These are phyloP conservation scores for Dianthus caryophyllus DNA, from an alignment of 148 eudicot genomes.

Conservation along the genomic window DNA sequence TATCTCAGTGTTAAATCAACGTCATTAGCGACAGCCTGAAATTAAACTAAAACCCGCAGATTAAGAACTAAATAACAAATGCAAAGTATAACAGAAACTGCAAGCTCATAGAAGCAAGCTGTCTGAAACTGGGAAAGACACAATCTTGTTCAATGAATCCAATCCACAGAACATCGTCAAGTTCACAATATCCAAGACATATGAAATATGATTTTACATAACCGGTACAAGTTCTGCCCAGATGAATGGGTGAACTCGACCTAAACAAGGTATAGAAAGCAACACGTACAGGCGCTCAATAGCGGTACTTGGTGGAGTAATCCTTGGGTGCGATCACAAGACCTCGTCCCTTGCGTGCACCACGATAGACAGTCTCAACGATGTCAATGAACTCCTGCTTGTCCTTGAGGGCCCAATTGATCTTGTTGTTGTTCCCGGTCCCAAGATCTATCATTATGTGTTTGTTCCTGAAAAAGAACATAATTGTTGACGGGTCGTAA, in stretches of 20 bases:
- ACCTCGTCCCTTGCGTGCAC: constrained; percentile 47
- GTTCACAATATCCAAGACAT: neutral
- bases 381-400: constrained; percentile 40
- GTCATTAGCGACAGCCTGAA: too few relatives aligned
- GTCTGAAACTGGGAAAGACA: neutral
- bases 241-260: constrained; percentile 4
- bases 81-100: neutral
- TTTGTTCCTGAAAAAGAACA: constrained; percentile 41
- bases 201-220: constrained; percentile 1
- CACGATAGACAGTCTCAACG: constrained; percentile 40
- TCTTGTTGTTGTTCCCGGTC: constrained; percentile 38
- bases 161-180: constrained; percentile 6
- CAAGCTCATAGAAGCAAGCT: neutral
- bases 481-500: constrained; percentile 32
- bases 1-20: too few relatives aligned
- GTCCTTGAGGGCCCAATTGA: constrained; percentile 39
- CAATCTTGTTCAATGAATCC: neutral
- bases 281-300: constrained; percentile 7
- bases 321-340: constrained; percentile 47
- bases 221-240: neutral
- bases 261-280: neutral
- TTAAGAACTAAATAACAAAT: too few relatives aligned
- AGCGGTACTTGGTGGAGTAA: constrained; percentile 42
- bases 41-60: too few relatives aligned
- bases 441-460: constrained; percentile 42